Conservation (phyloP, 768 basidiomycete genomes). For the Hygrocybe punicea region DNA sequence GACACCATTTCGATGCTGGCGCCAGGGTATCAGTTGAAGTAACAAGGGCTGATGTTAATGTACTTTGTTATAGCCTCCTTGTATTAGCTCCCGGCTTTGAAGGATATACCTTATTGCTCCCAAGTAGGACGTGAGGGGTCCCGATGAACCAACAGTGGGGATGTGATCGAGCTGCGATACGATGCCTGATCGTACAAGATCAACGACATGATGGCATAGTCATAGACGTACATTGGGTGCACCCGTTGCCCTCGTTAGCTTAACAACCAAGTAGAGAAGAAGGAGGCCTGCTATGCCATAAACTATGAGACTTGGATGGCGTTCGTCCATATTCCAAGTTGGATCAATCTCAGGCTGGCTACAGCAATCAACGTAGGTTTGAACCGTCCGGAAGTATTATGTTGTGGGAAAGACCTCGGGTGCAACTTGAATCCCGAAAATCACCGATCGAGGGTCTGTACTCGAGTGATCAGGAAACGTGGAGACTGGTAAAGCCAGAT, state of each 20-base stretch:
- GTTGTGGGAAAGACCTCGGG: too few species aligned
- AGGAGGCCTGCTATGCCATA: conserved; percentile 1
- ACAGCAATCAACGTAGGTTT: too few species aligned
- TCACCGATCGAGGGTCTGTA: too few species aligned
- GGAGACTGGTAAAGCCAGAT: too few species aligned
- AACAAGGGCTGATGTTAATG: not conserved
- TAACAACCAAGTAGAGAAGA: not conserved
- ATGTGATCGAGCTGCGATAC: conserved; percentile 13
- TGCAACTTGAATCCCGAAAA: too few species aligned
- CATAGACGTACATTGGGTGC: not conserved
- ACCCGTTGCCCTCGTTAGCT: not conserved
- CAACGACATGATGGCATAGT: not conserved
- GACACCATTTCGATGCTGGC: not conserved
- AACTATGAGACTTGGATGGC: not conserved
- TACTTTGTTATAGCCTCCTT: conserved; percentile 19
- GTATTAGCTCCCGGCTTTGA: conserved; percentile 13
- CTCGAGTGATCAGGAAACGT: too few species aligned
- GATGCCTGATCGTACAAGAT: not conserved
- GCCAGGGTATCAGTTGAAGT: not conserved
- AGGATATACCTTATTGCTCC: conserved; percentile 14
- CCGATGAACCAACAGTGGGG: conserved; percentile 17
- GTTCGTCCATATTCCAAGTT: too few species aligned
- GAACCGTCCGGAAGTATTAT: too few species aligned
- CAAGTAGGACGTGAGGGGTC: conserved; percentile 14
- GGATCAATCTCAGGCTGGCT: too few species aligned